These are phyloP conservation scores for Nicotiana obtusifolia DNA, from an alignment of 257 asterid species.

Conservation along the genomic window DNA sequence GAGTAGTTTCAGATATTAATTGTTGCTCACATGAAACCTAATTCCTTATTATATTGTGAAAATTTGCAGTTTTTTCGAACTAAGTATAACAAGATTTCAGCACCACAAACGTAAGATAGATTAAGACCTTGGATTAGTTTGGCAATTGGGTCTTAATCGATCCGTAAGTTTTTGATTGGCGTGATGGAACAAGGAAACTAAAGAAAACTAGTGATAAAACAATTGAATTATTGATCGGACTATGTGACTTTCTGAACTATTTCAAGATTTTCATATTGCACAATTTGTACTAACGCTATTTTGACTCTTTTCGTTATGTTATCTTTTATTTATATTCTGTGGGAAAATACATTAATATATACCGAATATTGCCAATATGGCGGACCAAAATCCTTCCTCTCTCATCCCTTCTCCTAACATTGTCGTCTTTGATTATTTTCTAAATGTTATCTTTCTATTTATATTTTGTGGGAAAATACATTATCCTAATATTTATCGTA, in stretches of 20 bases:
- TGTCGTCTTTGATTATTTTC: neutral
- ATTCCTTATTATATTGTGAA: neutral
- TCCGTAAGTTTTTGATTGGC: neutral
- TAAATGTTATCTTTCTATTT: neutral
- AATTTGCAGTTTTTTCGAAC: neutral
- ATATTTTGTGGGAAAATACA: neutral
- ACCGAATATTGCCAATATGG: too few relatives aligned
- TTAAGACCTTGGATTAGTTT: neutral
- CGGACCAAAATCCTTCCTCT: neutral
- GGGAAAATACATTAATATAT: neutral
- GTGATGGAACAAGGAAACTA: neutral
- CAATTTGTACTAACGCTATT: too few relatives aligned
- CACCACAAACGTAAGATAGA: neutral
- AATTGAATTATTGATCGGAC: neutral
- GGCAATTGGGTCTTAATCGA: neutral
- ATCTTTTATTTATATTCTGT: too few relatives aligned
- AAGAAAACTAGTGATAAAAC: neutral
- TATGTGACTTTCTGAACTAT: neutral
- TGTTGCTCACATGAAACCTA: neutral
- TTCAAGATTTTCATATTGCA: neutral
- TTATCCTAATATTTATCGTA: too few relatives aligned
- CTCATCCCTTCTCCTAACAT: neutral
- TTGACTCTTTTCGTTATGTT: too few relatives aligned
- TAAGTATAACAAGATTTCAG: neutral
- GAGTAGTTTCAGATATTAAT: neutral